Percentiles rank a stretch among this genome's conserved stretches.
phyloP scores from a whole-genome alignment of 495 filamentous ascomycete species.

The Penicillium herquei region DNA sequence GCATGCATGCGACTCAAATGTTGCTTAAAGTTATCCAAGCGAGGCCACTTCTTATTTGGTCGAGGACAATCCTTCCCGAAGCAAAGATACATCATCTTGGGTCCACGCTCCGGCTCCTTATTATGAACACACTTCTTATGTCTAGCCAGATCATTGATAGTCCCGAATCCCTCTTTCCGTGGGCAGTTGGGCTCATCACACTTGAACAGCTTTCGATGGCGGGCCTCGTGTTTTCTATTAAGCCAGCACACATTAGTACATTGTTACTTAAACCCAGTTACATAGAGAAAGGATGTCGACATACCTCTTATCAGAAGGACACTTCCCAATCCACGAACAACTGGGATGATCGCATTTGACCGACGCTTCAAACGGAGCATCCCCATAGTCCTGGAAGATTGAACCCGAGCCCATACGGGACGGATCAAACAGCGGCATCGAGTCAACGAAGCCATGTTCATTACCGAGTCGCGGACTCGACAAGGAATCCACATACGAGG shows the following conservation, averaged over 20 bases:
- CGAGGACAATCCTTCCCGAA: constrained; percentile 60
- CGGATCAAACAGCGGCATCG: constrained; percentile 16
- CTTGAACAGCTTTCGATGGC: constrained; percentile 71
- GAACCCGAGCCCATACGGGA: constrained; percentile 7
- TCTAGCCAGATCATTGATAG: constrained; percentile 74
- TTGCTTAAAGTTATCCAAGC: constrained; percentile 87
- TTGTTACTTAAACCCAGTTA: not conserved
- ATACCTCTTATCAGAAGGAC: constrained; percentile 43
- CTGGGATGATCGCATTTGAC: constrained; percentile 35
- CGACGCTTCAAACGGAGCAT: constrained; percentile 21
- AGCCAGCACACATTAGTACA: constrained; percentile 2
- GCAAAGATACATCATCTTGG: constrained; percentile 66
- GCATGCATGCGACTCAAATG: constrained; percentile 80
- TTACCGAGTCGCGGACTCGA: constrained; percentile 30
- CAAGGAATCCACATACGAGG: constrained; percentile 22
- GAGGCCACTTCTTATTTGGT: constrained; percentile 77
- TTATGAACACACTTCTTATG: constrained; percentile 71
- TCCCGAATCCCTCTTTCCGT: constrained; percentile 71
- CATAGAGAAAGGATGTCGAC: not conserved
- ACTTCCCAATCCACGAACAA: constrained; percentile 42
- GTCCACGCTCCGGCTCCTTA: constrained; percentile 49
- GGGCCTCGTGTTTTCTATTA: constrained; percentile 76
- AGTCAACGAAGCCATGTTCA: constrained; percentile 27
- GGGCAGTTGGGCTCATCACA: constrained; percentile 62
- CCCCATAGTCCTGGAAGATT: constrained; percentile 8